Base-by-base conservation (phyloP, 345 rosid genomes). In the Turritis glabra region DNA sequence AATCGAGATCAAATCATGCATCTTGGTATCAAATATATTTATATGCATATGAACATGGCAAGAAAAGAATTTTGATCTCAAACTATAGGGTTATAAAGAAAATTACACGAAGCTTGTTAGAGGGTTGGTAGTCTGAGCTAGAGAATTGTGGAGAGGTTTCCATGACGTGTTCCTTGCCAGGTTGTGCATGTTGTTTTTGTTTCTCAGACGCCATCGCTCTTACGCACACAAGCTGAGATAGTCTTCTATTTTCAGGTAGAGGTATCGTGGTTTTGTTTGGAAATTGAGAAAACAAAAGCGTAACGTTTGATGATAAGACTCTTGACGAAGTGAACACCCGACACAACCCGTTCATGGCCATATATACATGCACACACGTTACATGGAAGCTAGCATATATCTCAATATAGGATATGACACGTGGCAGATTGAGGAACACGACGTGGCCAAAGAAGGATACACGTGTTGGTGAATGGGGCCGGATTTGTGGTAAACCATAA, bases 141-240 rank as follows among this genome's bases (percentile, higher is more conserved):
- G 78, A 29, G 83, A 76, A 85, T 54, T 86, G 86, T 57, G 97
- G 96, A 55, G 40, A 32, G 1, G 90, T 84, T 4, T 84, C 80
- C 96, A 93, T 89, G 58, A 71, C 80, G 40, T 86, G 90, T 62
- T 93, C 93, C 72, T 84, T 86, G 37, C 96, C 93, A 40, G 96
- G 97, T 77, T 93, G 95, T 0, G 30, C 46, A 33, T 79, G 77
- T 81, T 90, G 96, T 80, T 76, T 82, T 68, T 77, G 54, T 27
- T 35, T 32, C 18, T 77, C 76, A 6, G 80, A 46, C 0, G 80
- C 66, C 76, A 77, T 77, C 3, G 67, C 67, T 89, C 83, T 87
- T 43, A 38, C 55, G 5, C 85, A 61, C 85, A 86, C 13, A 59
- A 72, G 0, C 85, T 80, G 47, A 88, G 56, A 17, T 84, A 89